Base-by-base conservation (phyloP, 2,329 filamentous ascomycete genomes). In the Monosporascus sp. region DNA sequence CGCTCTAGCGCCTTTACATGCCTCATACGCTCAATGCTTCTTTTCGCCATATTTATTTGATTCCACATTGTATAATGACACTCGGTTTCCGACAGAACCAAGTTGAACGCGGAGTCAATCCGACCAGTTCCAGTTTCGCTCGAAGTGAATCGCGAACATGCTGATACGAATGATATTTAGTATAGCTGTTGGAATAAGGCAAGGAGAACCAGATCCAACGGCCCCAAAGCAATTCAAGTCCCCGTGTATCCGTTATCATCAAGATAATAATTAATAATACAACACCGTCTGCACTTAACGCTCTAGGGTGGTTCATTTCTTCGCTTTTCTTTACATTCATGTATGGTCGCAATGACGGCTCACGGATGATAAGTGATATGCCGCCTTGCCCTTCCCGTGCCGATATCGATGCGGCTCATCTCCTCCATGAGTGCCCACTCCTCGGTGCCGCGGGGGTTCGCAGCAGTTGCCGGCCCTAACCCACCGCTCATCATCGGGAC, bases 391-490 rank as follows among this genome's bases (percentile, higher is more conserved):
- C 83, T 73, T 3, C 83, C 84, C 24, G 74, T 74, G n/a, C 84
- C 84, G 59, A 87, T 80, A 61, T 87, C 83, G 56, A 87, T 87
- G 48, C 76, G 76, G 62, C 79, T 84, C 77, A 92, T 81, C 71
- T 92, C 88, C 58, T 90, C 77, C 69, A 87, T 80, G 50, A 92
- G 71, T 20, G 86, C 82, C 69, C 78, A 76, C 57, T 82, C 75
- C 53, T 78, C 78, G 26, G 71, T 69, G 17, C 67, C 71, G 50
- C 68, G 72, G 36, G 63, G 54, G 16, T 60, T 56, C 3, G 27
- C 57, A 36, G 48, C 64, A 49, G 44, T 60, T 2, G 57, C 27
- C 17, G 64, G 57, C 2, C 60, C 64, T 48, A 69, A 58, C 31
- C 62, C 65, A 34, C 73, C 76, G 57, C 73, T 78, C 73, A 76